These are phyloP conservation scores for Solanum ossicruentum DNA, from an alignment of 257 asterid genomes.

Conservation along the genomic window DNA sequence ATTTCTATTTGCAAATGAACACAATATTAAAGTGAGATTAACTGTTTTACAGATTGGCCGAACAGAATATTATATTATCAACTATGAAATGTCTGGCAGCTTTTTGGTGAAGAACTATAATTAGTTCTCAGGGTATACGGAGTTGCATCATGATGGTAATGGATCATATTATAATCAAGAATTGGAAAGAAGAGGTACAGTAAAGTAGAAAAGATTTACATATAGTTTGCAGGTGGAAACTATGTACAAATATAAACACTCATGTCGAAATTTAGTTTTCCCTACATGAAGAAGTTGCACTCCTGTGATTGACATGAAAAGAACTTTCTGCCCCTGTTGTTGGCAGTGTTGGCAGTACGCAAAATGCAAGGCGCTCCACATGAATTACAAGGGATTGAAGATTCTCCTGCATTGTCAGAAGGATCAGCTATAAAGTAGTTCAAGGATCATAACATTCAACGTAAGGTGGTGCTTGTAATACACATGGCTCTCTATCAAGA, in stretches of 20 bases:
- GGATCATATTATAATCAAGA: background rate
- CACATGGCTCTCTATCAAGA: background rate
- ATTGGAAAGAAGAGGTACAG: background rate
- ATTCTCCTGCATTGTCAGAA: constrained; percentile 46
- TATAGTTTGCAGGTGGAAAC: background rate
- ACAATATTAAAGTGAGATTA: background rate
- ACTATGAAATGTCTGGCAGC: background rate
- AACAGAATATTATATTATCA: background rate
- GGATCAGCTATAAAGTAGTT: background rate
- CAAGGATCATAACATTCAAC: background rate
- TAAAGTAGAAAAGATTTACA: background rate
- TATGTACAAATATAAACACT: background rate
- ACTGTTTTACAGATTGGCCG: background rate
- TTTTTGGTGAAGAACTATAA: background rate
- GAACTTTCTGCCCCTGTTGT: constrained; percentile 88
- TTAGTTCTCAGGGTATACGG: background rate
- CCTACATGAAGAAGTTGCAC: constrained; percentile 90
- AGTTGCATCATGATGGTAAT: background rate
- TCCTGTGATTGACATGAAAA: constrained; percentile 70
- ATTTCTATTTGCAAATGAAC: background rate
- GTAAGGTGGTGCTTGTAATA: background rate
- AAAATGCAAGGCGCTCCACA: constrained; percentile 68
- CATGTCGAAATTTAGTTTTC: constrained; percentile 6
- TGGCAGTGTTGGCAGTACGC: constrained; percentile 79
- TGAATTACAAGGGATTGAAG: constrained; percentile 55